phyloP scores from a whole-genome alignment of 176 grass and related monocot genomes.

The Aegilops speltoides region DNA sequence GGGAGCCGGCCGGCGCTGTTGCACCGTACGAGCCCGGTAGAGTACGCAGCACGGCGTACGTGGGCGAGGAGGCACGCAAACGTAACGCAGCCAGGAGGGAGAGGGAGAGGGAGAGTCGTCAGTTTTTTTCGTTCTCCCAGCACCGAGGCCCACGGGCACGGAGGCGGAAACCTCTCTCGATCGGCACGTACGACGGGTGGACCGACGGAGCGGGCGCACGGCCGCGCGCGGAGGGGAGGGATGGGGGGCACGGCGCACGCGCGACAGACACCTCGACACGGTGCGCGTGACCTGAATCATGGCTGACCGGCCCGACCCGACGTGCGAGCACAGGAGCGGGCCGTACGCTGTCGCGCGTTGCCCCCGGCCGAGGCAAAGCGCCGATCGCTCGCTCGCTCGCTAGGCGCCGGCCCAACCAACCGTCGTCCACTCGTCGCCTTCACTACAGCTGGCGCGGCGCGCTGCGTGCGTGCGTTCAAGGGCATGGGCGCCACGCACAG shows the following conservation, averaged over 20 bases:
- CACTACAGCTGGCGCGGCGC: not conserved
- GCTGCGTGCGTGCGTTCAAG: not conserved
- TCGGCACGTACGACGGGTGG: not conserved
- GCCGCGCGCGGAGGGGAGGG: not conserved
- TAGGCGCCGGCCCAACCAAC: not conserved
- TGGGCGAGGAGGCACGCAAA: not conserved
- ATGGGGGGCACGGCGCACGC: not conserved
- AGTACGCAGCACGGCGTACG: not conserved
- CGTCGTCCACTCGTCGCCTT: not conserved
- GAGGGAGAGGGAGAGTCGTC: not conserved
- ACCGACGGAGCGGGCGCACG: not conserved
- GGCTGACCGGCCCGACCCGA: not conserved
- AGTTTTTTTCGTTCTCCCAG: not conserved
- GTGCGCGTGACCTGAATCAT: not conserved
- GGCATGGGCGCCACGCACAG: constrained; percentile 31
- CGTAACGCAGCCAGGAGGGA: not conserved
- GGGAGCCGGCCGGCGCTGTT: not conserved
- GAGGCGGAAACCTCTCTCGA: not conserved
- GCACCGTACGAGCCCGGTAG: not conserved
- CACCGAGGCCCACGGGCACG: not conserved
- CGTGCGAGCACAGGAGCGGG: constrained; percentile 17
- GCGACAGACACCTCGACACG: not conserved
- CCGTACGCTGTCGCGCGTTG: constrained; percentile 7
- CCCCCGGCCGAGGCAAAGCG: not conserved
- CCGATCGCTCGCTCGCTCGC: not conserved